Base-by-base conservation (phyloP, 1,284 basidiomycete genomes). In the Naganishia liquefaciens region DNA sequence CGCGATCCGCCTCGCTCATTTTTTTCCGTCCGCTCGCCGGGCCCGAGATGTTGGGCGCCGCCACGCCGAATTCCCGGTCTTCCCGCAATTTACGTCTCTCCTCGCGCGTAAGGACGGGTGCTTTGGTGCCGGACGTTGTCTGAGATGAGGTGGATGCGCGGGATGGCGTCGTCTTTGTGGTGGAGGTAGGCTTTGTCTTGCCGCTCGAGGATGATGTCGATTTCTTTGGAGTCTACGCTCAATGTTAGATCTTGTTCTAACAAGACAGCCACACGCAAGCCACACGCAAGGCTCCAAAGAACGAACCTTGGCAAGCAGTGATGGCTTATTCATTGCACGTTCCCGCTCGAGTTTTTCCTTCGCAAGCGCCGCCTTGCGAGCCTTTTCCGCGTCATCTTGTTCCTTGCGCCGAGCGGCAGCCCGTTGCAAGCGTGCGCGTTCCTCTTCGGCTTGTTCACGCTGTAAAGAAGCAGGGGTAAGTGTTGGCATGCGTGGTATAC, bases 391-490 rank as follows among this genome's bases (percentile, higher is more conserved):
- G 19, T 49, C 62, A 40, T 64, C 62, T 49, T 64, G 53, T 42
- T 64, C 62, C 37, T 64, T 57, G n/a, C 47, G 62, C 27, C 62
- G 43, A n/a, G 62, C 62, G 27, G 54, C 39, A 15, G 62, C 62
- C 21, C 62, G 62, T n/a, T 57, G 62, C 17, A 40, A 30, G 27
- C 40, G 39, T 25, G 43, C 53, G n/a, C 62, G 53, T 42, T 64
- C 62, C 25, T 64, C 62, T 46, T 64, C 62, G 25, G 53, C 37
- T 43, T 64, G 53, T 43, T 54, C 62, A 13, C 54, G 62, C 62
- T 64, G 46, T 28, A 39, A 40, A 21, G 25, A 23, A 43, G 9
- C 10, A 10, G 49, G n/a, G n/a, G n/a, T n/a, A 51, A 43, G 17
- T n/a, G 37, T 27, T 9, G 10, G 9, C 30, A 37, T 42, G 7